Base-by-base conservation (phyloP, 768 basidiomycete genomes). In the Coprinopsis cinerea region DNA sequence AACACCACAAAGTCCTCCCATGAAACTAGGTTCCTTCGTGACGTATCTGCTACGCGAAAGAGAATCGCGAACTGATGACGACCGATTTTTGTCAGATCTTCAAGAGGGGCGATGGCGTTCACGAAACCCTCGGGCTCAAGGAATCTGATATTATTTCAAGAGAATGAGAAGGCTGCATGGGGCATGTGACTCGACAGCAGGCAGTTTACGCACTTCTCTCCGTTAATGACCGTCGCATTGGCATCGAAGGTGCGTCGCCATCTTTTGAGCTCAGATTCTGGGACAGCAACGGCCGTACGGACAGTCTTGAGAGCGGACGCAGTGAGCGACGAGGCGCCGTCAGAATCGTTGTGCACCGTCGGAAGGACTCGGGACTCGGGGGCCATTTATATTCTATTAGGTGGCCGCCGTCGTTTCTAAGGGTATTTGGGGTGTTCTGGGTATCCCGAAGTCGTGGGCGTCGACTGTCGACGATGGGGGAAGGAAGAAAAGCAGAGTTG, bases 1-100 rank as follows among this genome's bases (percentile, higher is more conserved):
- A 99, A 99, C 54, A 95, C 85, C 4, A 83, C 84, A 58, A 96
- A 99, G 67, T 99, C 96, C 59, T 96, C 92, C 86, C 92, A 97
- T 44, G 87, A 86, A 47, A 95, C 77, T 22, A 88, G 71, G 30
- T 84, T 91, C 55, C 83, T 79, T 62, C 80, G 78, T 37, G 80
- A 78, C 37, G 78, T 71, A 70, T 93, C 92, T 42, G 92, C 92
- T 51, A 94, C 89, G 49, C 83, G 83, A 71, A 94, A 95, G 54
- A 95, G 77, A 52, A 94, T 85, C 32, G 82, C 84, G 62, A 91
- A 98, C 62, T 96, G 93, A 6, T 85, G 79, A 18, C 88, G 84
- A 28, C 83, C 83, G 57, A 97, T 94, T 67, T 86, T 89, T 49
- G 81, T 76, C 57, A 92, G 75, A 72, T 95, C 92, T 27, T 79